phyloP scores from a whole-genome alignment of 805 yeast species.

The Zygotorulaspora florentina region DNA sequence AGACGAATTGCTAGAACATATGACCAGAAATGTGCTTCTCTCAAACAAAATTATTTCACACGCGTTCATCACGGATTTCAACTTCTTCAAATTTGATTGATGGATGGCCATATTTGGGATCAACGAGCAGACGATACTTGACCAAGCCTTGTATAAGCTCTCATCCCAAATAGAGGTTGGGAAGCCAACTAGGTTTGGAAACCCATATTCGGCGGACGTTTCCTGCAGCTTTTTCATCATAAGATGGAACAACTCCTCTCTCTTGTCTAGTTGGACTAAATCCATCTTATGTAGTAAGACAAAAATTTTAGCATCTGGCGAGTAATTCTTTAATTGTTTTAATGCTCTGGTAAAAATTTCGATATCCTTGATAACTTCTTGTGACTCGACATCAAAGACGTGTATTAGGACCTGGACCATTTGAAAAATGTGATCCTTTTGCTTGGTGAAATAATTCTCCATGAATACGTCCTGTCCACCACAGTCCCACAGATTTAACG shows the following conservation, averaged over 20 bases:
- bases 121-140: conserved; percentile 87
- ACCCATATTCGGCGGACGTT: conserved; percentile 65
- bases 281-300: conserved; percentile 95
- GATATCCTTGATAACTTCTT: conserved; percentile 86
- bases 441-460: conserved; percentile 87
- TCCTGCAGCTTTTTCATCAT: conserved; percentile 80
- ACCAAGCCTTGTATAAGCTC: conserved; percentile 94
- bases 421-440: conserved; percentile 86
- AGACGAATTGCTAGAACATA: conserved; percentile 41
- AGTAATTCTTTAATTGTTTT: conserved; percentile 72
- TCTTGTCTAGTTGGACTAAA: conserved; percentile 77
- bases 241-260: conserved; percentile 75
- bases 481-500: conserved; percentile 94
- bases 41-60: conserved; percentile 90
- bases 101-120: conserved; percentile 86
- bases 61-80: conserved; percentile 73
- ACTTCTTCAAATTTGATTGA: conserved; percentile 67
- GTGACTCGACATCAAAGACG: conserved; percentile 93
- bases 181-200: conserved; percentile 68
- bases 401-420: conserved; percentile 94
- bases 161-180: conserved; percentile 98
- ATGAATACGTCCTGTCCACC: conserved; percentile 97
- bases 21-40: conserved; percentile 77
- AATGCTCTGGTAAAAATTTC: conserved; percentile 85
- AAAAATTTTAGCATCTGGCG: conserved; percentile 89